Base-by-base conservation (phyloP, 805 yeast species). In the Schwanniomyces vanrijiae region DNA sequence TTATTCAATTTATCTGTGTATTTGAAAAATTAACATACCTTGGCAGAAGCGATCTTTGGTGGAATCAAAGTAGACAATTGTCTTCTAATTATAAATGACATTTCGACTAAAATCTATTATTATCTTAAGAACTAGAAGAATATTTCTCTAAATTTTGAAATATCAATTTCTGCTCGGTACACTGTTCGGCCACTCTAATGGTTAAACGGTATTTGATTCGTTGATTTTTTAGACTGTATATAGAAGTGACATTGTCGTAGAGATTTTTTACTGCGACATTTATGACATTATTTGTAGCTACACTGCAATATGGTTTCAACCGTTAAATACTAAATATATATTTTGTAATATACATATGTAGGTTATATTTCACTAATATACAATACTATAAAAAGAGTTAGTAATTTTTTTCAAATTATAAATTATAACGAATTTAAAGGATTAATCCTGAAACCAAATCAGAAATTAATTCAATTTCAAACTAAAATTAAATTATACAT, bases 11-110 rank as follows among this genome's bases (percentile, higher is more conserved):
- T 18, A 16, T 40, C 43, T 18, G 28, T 21, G 3, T 8, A 38
- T 19, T 19, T n/a, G 31, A 31, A 31, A 20, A 29, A 19, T 14
- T 29, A 21, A 69, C 91, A 62, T 81, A 86, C 92, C 74, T 85
- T 81, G 40, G 96, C 94, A 53, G 97, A 90, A 48, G 97, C 97
- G 66, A 92, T 85, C 92, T 92, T 92, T 71, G 99, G 99, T 61
- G 99, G 99, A 67, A 92, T 91, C 77, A 92, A 81, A 64, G 97
- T 87, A 56, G 98, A 90, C 71, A 92, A 81, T 62, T 86, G 86
- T 78, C 99, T 91, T 85, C 88, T 91, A 65, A 84, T 78, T 73
- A 90, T 79, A 77, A 84, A 87, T 65, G 94, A 87, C 95, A 88
- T 89, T 49, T 40, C 45, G 37, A 37, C 16, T 20, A 37, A 37